Evolutionary conservation across 148 eudicot species (phyloP).

Genomic region (Heliosperma pusillum): DNA sequence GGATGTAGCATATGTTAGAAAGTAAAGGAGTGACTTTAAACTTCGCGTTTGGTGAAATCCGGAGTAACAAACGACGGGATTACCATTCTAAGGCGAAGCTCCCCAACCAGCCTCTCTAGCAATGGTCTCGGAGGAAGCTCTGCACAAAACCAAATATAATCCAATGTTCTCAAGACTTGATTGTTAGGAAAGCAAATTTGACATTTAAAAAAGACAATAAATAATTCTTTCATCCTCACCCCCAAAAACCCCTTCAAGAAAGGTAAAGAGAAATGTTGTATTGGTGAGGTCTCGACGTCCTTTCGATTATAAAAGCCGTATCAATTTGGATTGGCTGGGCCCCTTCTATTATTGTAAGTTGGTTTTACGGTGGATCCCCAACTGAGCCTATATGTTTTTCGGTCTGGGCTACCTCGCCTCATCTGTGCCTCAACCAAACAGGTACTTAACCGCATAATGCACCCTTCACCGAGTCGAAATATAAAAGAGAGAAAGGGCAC

Average conservation of each 20-base stretch:
- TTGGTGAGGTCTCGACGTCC: too few relatives aligned
- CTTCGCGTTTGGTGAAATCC: neutral
- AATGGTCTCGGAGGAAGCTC: constrained; percentile 44
- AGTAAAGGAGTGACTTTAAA: neutral
- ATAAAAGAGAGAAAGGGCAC: neutral
- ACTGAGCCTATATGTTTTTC: too few relatives aligned
- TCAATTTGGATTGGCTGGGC: too few relatives aligned
- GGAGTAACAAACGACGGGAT: neutral
- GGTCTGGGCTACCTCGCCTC: too few relatives aligned
- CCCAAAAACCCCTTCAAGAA: neutral
- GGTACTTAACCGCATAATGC: too few relatives aligned
- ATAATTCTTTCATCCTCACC: neutral
- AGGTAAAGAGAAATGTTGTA: too few relatives aligned
- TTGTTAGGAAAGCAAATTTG: neutral
- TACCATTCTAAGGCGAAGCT: constrained; percentile 39
- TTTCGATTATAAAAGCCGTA: too few relatives aligned
- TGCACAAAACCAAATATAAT: constrained; percentile 15
- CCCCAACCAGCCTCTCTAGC: constrained; percentile 38
- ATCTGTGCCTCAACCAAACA: too few relatives aligned
- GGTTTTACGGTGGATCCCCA: too few relatives aligned
- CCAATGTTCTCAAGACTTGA: neutral
- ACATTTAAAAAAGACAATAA: neutral
- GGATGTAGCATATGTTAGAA: constrained; percentile 5
- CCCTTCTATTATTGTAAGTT: too few relatives aligned
- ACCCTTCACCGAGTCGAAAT: neutral